Percentiles rank a stretch among this genome's conserved stretches.
phyloP scores from a whole-genome alignment of 768 basidiomycete genomes.

The Sporobolomyces pararoseus region DNA sequence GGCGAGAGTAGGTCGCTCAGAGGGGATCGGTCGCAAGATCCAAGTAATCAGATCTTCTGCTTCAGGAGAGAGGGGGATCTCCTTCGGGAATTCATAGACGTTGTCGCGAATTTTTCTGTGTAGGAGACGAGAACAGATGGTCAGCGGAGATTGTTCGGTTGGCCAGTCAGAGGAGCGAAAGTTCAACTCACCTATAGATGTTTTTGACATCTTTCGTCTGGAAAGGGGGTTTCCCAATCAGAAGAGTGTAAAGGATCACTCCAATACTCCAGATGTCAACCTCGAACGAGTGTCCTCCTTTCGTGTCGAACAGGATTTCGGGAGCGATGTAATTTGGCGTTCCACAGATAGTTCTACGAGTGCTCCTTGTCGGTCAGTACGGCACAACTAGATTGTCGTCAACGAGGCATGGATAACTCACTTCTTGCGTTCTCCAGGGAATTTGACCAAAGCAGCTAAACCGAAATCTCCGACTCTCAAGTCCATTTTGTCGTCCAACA shows the following conservation, averaged over 20 bases:
- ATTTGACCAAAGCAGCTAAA: conserved; percentile 91
- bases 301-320: conserved; percentile 91
- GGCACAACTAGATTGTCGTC: too few species aligned
- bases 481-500: conserved; percentile 87
- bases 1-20: conserved; percentile 72
- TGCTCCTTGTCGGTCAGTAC: not conserved
- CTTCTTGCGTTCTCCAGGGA: conserved; percentile 94
- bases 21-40: conserved; percentile 58
- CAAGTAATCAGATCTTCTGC: conserved; percentile 72
- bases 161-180: not conserved
- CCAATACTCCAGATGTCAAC: conserved; percentile 98
- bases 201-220: conserved; percentile 97
- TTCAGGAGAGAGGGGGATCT: conserved; percentile 65
- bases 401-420: conserved; percentile 44
- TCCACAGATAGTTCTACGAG: conserved; percentile 87
- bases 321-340: conserved; percentile 99
- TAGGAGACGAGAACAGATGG: not conserved
- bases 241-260: conserved; percentile 90
- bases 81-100: conserved; percentile 83
- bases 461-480: conserved; percentile 97
- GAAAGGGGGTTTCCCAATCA: conserved; percentile 94
- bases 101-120: conserved; percentile 84
- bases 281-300: conserved; percentile 95
- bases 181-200: conserved; percentile 62
- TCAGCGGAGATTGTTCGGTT: conserved; percentile 42